Evolutionary conservation across 2,329 filamentous ascomycete species (phyloP).

Genomic region (Pseudonectria foliicola): DNA sequence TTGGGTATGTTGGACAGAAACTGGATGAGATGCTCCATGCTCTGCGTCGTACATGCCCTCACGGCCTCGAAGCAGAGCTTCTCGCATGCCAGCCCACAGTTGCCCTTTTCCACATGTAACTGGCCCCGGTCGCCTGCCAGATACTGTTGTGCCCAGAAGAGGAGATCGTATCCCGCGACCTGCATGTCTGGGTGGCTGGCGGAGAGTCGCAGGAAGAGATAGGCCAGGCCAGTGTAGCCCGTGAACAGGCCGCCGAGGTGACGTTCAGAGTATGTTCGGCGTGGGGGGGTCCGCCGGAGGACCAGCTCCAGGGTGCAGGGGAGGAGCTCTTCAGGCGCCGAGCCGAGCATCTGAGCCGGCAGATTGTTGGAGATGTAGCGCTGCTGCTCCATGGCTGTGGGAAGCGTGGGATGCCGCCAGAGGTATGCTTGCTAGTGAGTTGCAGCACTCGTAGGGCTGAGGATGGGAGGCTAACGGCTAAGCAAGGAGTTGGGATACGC

Average conservation of each 20-base stretch:
- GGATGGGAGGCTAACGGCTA: neutral
- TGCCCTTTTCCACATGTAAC: conserved; percentile 30
- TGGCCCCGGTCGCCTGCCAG: conserved; percentile 32
- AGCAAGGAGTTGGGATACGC: neutral
- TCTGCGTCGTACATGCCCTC: conserved; percentile 33
- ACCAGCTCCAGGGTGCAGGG: conserved; percentile 30
- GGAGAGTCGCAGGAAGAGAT: conserved; percentile 46
- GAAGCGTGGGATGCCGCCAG: too few relatives aligned
- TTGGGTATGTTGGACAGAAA: conserved; percentile 34
- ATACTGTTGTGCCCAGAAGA: conserved; percentile 42
- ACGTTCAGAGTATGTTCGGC: conserved; percentile 24
- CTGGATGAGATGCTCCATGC: conserved; percentile 29
- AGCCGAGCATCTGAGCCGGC: conserved; percentile 21
- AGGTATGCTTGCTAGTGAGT: neutral
- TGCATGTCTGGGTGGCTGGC: conserved; percentile 34
- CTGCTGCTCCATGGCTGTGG: conserved; percentile 17
- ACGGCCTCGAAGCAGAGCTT: conserved; percentile 40
- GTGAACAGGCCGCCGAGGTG: conserved; percentile 41
- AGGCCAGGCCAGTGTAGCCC: conserved; percentile 49
- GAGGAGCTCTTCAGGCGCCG: conserved; percentile 23
- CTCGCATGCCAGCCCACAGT: conserved; percentile 46
- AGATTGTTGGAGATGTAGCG: conserved; percentile 30
- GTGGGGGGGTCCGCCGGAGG: conserved; percentile 29
- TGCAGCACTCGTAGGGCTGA: neutral
- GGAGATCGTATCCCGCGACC: conserved; percentile 34